phyloP scores from a whole-genome alignment of 1,284 basidiomycete genomes.

The Moniliophthora roreri region DNA sequence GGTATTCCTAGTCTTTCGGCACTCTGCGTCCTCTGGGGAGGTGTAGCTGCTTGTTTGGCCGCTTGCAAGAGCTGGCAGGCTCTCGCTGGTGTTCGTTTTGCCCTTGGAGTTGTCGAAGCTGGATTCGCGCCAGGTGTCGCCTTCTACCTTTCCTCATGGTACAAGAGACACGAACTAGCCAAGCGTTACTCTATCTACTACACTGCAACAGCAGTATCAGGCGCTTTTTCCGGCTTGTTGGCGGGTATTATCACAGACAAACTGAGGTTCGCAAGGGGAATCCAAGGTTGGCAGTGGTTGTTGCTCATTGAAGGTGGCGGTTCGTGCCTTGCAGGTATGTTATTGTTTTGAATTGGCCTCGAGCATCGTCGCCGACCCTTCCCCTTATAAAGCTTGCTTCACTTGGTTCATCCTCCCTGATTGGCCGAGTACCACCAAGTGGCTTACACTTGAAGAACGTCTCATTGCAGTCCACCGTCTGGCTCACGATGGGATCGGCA shows the following conservation, averaged over 20 bases:
- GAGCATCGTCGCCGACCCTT: neutral
- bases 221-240: slow-evolving; percentile 34
- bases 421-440: slow-evolving; percentile 36
- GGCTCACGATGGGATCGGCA: slow-evolving; percentile 34
- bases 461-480: slow-evolving; percentile 38
- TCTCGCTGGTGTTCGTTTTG: slow-evolving; percentile 19
- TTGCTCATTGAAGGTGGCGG: slow-evolving; percentile 31
- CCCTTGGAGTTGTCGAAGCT: slow-evolving; percentile 26
- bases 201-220: slow-evolving; percentile 46
- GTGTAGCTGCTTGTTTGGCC: slow-evolving; percentile 21
- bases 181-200: slow-evolving; percentile 36
- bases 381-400: slow-evolving; percentile 9
- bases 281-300: slow-evolving; percentile 38
- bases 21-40: slow-evolving; percentile 21
- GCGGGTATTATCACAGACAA: slow-evolving; percentile 38
- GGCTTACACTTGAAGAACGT: slow-evolving; percentile 36
- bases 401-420: slow-evolving; percentile 32
- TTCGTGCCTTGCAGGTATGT: slow-evolving; percentile 3
- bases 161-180: slow-evolving; percentile 40
- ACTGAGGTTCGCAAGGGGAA: slow-evolving; percentile 37
- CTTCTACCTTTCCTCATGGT: slow-evolving; percentile 40
- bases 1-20: slow-evolving; percentile 15
- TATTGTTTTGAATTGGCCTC: neutral
- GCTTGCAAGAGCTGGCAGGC: slow-evolving; percentile 19
- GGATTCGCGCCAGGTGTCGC: slow-evolving; percentile 43